phyloP scores from a whole-genome alignment of 1,139 yeast genomes.

The Sugiyamaella neomexicana region DNA sequence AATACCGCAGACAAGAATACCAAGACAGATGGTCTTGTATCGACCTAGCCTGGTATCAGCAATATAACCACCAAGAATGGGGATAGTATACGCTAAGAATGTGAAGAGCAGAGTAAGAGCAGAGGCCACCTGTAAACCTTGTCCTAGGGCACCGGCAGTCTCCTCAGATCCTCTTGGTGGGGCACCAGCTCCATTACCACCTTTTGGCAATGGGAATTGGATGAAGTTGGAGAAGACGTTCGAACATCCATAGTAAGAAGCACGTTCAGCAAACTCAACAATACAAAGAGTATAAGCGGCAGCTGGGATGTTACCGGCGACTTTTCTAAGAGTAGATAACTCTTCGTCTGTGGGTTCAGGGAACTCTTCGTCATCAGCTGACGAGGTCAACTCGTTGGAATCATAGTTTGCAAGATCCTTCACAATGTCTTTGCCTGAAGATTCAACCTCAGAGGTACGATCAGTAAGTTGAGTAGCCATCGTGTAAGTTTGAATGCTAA shows the following conservation, averaged over 20 bases:
- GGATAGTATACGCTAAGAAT: constrained; percentile 76
- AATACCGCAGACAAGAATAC: constrained; percentile 52
- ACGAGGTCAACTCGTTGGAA: not conserved
- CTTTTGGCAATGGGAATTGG: constrained; percentile 56
- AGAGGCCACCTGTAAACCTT: constrained; percentile 63
- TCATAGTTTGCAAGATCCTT: constrained; percentile 1
- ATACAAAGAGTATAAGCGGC: constrained; percentile 18
- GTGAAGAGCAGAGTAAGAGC: constrained; percentile 72
- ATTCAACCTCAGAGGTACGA: not conserved
- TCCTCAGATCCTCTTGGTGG: constrained; percentile 41
- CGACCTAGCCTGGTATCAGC: constrained; percentile 66
- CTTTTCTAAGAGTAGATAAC: constrained; percentile 13
- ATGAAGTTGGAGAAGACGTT: constrained; percentile 65
- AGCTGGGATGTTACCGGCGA: constrained; percentile 19
- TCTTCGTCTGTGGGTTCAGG: constrained; percentile 20
- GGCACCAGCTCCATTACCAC: constrained; percentile 51
- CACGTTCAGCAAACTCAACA: constrained; percentile 52
- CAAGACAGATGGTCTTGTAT: constrained; percentile 56
- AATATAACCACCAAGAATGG: constrained; percentile 65
- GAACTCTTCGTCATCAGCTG: constrained; percentile 15
- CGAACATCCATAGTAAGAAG: constrained; percentile 63
- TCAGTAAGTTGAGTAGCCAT: not conserved
- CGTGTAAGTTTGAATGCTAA: not conserved
- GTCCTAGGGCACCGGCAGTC: constrained; percentile 56
- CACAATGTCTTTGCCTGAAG: not conserved